Evolutionary conservation across 208 protist genomes (phyloP).

Genomic region (Leishmania lainsoni): DNA sequence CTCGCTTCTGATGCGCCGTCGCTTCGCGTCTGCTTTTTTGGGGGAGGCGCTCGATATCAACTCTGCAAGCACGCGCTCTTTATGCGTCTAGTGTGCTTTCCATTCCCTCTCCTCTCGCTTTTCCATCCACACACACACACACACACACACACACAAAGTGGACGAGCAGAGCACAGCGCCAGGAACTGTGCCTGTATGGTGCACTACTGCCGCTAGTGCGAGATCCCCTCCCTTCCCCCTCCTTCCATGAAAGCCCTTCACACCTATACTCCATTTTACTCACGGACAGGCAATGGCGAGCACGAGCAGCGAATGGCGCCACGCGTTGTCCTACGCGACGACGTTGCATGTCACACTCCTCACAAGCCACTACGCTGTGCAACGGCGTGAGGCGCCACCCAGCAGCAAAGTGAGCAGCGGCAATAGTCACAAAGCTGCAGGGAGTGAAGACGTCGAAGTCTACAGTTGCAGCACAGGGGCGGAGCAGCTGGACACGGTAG

Average conservation of each 20-base stretch:
- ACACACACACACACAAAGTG: background rate
- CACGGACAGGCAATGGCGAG: background rate
- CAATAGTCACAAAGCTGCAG: background rate
- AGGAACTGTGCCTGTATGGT: background rate
- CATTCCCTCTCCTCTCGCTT: background rate
- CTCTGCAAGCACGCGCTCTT: background rate
- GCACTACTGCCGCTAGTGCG: background rate
- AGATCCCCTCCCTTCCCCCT: background rate
- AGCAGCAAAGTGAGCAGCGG: slow-evolving; percentile 8
- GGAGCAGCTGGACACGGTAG: slow-evolving; percentile 33
- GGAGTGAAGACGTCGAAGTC: slow-evolving; percentile 6
- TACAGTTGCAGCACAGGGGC: slow-evolving; percentile 23
- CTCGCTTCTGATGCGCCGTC: background rate
- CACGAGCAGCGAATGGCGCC: background rate
- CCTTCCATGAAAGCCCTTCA: background rate
- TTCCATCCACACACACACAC: background rate
- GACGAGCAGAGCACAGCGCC: background rate
- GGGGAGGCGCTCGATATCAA: background rate
- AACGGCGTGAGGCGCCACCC: slow-evolving; percentile 4
- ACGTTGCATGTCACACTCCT: slow-evolving; percentile 32
- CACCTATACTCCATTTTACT: background rate
- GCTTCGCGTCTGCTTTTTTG: background rate
- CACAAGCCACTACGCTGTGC: slow-evolving; percentile 20
- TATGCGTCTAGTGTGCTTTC: background rate
- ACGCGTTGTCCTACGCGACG: slow-evolving; percentile 11